Evolutionary conservation across 2,329 filamentous ascomycete species (phyloP), one percentile per base, ranked within the genome.

Genomic region (Aspergillus versicolor): DNA sequence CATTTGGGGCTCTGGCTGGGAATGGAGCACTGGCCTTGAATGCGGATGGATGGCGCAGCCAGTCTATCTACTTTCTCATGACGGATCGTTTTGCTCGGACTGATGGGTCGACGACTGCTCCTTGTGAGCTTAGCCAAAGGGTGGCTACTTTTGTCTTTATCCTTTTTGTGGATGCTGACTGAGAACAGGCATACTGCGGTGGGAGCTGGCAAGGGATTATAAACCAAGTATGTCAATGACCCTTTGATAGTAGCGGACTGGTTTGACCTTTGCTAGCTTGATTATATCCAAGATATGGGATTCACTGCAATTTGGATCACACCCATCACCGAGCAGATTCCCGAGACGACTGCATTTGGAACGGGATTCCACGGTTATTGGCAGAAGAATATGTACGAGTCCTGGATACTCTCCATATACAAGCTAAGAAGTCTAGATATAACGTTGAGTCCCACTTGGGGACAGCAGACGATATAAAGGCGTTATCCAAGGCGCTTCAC

Each of bases 391-490:
- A 72, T 17, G 24, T 32, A 21, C 4, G 21, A 21, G 21, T 4
- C 21, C 21, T 21, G 21, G 21, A 21, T 21, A 21, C 21, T 21
- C 21, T 21, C 21, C 21, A 4, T 21, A 21, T 4, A 4, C 21
- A 21, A 4, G 21, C 11, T 6, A 12, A 15, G 4, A 21, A 30
- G 34, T 24, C 30, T 80, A 81, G 72, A 32, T 81, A 81, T 62
- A 63, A 72, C 11, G 69, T 89, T 54, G 88, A 89, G 64, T 60
- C 77, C 2, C 77, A 84, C 57, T 85, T 84, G 59, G 87, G 87
- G 27, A 83, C 82, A 0, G 77, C 77, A 4, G 75, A 81, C 15
- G 86, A 89, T 62, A 75, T 89, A 55, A 80, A 80, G 61, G 78
- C 76, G 4, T 77, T 89, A 6, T 77, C 85, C 1, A 70, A 73